A percentile compares a stretch with the other conserved stretches of the same genome.
Evolutionary conservation across 1,139 yeast species (phyloP).

Genomic region (Zygosaccharomyces sapae): DNA sequence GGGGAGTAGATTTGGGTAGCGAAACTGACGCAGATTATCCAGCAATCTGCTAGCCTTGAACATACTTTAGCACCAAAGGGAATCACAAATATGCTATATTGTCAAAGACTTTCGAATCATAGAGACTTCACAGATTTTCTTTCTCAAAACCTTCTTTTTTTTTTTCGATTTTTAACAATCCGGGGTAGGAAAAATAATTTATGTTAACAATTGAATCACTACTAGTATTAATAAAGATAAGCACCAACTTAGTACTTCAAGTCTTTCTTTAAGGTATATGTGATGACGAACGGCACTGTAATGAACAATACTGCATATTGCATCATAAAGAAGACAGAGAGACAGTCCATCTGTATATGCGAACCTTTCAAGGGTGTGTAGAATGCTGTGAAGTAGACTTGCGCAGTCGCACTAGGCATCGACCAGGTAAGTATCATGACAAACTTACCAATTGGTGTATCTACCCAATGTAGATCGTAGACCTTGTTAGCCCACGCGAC

Average conservation of each 20-base stretch:
- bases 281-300: slow-evolving; percentile 60
- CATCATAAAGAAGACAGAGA: slow-evolving; percentile 65
- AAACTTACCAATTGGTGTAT: slow-evolving; percentile 48
- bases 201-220: background rate
- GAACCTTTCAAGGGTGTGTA: slow-evolving; percentile 61
- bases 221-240: too few species aligned
- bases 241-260: slow-evolving; percentile 25
- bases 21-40: slow-evolving; percentile 21
- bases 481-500: slow-evolving; percentile 47
- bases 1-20: slow-evolving; percentile 26
- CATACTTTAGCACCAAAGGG: slow-evolving; percentile 6
- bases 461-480: slow-evolving; percentile 37
- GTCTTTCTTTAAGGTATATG: slow-evolving; percentile 48
- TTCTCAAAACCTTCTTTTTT: background rate
- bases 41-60: slow-evolving; percentile 18
- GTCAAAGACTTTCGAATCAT: background rate
- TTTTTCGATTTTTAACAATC: background rate
- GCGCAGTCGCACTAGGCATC: slow-evolving; percentile 80
- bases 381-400: slow-evolving; percentile 79
- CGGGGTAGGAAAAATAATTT: background rate
- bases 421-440: slow-evolving; percentile 70
- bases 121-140: background rate
- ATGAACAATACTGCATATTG: slow-evolving; percentile 61
- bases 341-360: slow-evolving; percentile 74
- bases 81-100: background rate